Evolutionary conservation across 768 basidiomycete genomes (phyloP), one percentile per base, ranked within the genome.

Genomic region (Trametes villosa): DNA sequence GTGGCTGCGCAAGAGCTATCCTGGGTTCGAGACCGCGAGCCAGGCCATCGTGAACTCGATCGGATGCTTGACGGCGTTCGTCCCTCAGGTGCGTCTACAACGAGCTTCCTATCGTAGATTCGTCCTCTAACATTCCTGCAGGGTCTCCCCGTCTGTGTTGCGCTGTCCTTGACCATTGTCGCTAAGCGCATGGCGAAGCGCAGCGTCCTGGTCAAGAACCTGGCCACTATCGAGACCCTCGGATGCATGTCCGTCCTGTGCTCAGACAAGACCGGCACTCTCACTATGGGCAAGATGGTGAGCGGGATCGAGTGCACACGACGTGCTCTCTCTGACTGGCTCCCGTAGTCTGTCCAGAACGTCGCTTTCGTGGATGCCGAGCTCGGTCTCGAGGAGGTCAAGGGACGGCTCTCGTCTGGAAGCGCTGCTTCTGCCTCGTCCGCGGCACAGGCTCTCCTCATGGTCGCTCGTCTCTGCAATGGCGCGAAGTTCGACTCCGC

Each of bases 171-270:
- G n/a, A 72, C 76, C 3, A 74, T 75, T 20, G 71, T 79, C 33
- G 76, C 78, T 9, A 60, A 60, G 49, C 53, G 70, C 81, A 76
- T 86, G 63, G 76, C 80, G 53, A 81, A 81, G 65, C 79, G 81
- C 65, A 81, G 81, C 64, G 80, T 86, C 22, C 70, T 84, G 17
- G 79, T 78, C 66, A 82, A 82, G 65, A 83, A 83, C 3, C 74
- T 89, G 24, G 79, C 85, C 26, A 88, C 85, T 7, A 85, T 89
- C 30, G 87, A 89, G 70, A 85, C 84, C 8, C 76, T 89, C 6
- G 87, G 88, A 8, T 78, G 82, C 9, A 85, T 88, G 68, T 82
- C 83, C 54, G 80, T 81, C 27, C 60, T 82, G 9, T 78, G 78
- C 61, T 78, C 78, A 5, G 82, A 88, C 67, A 88, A 88, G 70